A percentile compares a stretch with the other conserved stretches of the same genome.
phyloP scores from a whole-genome alignment of 768 basidiomycete species.

The Austroboletus eburneus region DNA sequence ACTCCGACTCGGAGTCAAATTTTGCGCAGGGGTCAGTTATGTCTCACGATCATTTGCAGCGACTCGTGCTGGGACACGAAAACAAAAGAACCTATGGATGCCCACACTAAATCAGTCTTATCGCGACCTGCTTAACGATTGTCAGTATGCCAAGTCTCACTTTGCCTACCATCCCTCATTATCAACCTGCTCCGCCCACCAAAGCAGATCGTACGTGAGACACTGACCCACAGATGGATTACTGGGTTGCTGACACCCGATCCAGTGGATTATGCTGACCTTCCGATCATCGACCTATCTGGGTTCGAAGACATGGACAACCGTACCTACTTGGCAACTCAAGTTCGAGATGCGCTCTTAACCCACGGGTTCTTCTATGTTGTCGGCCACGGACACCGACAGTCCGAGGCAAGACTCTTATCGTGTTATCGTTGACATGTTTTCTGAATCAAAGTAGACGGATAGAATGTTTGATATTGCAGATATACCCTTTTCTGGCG shows the following conservation, averaged over 20 bases:
- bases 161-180: constrained; percentile 35
- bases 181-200: constrained; percentile 34
- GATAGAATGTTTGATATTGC: constrained; percentile 48
- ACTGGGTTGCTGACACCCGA: too few relatives aligned
- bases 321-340: constrained; percentile 33
- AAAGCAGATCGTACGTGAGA: constrained; percentile 30
- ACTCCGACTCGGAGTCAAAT: too few relatives aligned
- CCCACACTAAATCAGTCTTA: too few relatives aligned
- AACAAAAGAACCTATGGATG: too few relatives aligned
- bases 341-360: constrained; percentile 45
- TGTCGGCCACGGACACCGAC: constrained; percentile 35
- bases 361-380: constrained; percentile 42
- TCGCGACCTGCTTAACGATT: too few relatives aligned
- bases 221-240: neutral
- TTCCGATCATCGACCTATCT: constrained; percentile 51
- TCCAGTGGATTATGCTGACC: constrained; percentile 46
- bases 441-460: constrained; percentile 31
- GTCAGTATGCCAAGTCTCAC: constrained; percentile 29
- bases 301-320: constrained; percentile 36
- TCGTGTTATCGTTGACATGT: constrained; percentile 7
- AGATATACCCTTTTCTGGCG: constrained; percentile 40
- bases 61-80: too few relatives aligned
- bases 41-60: too few relatives aligned
- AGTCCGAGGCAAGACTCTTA: constrained; percentile 30
- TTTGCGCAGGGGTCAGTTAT: too few relatives aligned